Base-by-base conservation (phyloP, 2,329 filamentous ascomycete genomes). In the Rhinocladiella mackenziei region DNA sequence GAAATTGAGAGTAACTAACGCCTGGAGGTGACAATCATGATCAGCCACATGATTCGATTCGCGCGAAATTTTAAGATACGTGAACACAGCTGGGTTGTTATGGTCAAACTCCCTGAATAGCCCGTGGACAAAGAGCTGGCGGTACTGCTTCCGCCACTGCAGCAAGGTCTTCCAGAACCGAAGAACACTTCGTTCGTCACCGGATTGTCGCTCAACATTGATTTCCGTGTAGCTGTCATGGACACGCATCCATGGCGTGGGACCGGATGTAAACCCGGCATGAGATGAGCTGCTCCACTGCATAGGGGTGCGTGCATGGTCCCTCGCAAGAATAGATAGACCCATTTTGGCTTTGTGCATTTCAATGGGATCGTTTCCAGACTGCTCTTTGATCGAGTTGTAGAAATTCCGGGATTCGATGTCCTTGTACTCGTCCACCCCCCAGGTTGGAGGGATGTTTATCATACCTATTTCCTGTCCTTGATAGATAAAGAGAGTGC, bases 281-380 rank as follows among this genome's bases (percentile, higher is more conserved):
- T 67, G 60, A 0, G 65, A 65, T 15, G 44, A 43, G 0, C 61
- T 68, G 43, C 72, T 72, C 83, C 83, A 86, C 51, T 83, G 80
- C 67, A 87, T 78, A 0, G 83, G 83, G 3, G 78, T 74, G n/a
- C 83, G 71, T 6, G 80, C 74, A 57, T 86, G 78, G 59, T 86
- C 82, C 10, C 53, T 35, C 2, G 45, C 53, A 13, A 45, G 45
- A 8, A 39, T 23, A 6, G 18, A 18, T n/a, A 26, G 32, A 19
- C 40, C 47, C 19, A 30, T 48, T 15, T 25, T 36, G 34, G 47
- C 38, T 25, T 42, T 42, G 19, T 45, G 41, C 23, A 26, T 25
- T 25, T 47, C 46, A n/a, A 47, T 10, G 2, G 46, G 43, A 15
- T 29, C 44, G n/a, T 50, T 30, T 11, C 29, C 8, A 18, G 48